These are phyloP conservation scores for Entrophospora sp. DNA, from an alignment of 192 early-diverging fungal genomes.

Conservation along the genomic window DNA sequence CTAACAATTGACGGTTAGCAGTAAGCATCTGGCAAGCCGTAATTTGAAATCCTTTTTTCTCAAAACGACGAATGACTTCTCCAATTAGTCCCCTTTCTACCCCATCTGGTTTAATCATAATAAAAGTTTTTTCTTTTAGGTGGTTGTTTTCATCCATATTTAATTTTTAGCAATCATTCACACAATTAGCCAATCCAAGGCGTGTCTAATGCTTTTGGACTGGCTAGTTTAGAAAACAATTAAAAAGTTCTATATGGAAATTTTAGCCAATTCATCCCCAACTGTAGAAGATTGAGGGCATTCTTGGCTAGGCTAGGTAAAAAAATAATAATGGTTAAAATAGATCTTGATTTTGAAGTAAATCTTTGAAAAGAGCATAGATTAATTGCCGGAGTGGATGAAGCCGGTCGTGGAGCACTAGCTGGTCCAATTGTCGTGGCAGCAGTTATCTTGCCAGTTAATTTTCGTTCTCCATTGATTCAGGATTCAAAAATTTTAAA, in stretches of 20 bases:
- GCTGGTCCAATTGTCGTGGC: constrained; percentile 7
- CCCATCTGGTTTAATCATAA: constrained; percentile 45
- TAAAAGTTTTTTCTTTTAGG: constrained; percentile 42
- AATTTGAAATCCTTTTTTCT: constrained; percentile 81
- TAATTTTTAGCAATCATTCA: too few species aligned
- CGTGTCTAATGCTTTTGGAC: too few species aligned
- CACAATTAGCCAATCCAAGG: too few species aligned
- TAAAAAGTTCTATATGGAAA: too few species aligned
- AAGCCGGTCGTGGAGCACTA: constrained; percentile 8
- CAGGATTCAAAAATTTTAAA: constrained; percentile 9
- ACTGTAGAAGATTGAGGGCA: too few species aligned
- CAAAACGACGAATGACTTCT: constrained; percentile 89
- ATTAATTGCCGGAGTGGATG: neutral
- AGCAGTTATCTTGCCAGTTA: neutral
- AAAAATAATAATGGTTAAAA: too few species aligned
- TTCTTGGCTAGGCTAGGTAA: too few species aligned
- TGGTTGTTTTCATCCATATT: too few species aligned
- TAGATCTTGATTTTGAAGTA: constrained; percentile 10
- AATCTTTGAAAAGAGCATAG: neutral
- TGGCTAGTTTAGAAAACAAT: too few species aligned
- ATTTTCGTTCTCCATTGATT: neutral
- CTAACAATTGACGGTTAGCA: constrained; percentile 6
- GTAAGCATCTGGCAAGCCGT: constrained; percentile 66
- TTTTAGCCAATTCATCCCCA: too few species aligned
- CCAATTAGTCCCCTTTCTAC: constrained; percentile 77